phyloP scores from a whole-genome alignment of 106 monocot species.

The Apostasia ramifera region DNA sequence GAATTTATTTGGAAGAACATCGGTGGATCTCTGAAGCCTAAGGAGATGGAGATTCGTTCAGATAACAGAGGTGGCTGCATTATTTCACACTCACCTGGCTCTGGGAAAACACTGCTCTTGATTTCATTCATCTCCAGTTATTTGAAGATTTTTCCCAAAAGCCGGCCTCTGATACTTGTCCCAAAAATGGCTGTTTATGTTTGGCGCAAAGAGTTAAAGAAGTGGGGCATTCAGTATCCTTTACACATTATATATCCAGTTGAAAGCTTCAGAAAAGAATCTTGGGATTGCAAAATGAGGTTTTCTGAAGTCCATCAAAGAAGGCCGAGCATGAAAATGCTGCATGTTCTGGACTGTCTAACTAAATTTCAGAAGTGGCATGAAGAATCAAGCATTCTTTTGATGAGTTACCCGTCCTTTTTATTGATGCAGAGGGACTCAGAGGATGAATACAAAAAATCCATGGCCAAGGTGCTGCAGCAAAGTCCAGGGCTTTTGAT shows the following conservation, averaged over 20 bases:
- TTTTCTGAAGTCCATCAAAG: not conserved
- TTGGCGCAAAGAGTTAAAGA: constrained; percentile 61
- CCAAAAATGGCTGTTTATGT: constrained; percentile 52
- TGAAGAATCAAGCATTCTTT: constrained; percentile 40
- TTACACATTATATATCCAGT: constrained; percentile 32
- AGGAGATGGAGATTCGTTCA: constrained; percentile 21
- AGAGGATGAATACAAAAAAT: constrained; percentile 17
- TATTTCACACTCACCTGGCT: constrained; percentile 68
- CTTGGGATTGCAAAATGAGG: constrained; percentile 5
- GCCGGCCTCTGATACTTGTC: constrained; percentile 55
- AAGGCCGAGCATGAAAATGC: constrained; percentile 27
- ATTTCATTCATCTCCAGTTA: constrained; percentile 60
- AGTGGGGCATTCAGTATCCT: constrained; percentile 54
- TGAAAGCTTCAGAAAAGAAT: constrained; percentile 18
- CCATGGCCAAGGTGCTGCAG: constrained; percentile 33
- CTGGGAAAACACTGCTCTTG: constrained; percentile 62
- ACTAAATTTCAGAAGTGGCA: constrained; percentile 55
- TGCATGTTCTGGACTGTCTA: constrained; percentile 37
- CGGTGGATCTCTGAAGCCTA: constrained; percentile 33
- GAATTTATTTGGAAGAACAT: constrained; percentile 70
- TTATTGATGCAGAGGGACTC: constrained; percentile 23
- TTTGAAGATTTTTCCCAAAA: constrained; percentile 38
- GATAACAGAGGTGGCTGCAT: constrained; percentile 56
- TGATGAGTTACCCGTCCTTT: constrained; percentile 69
- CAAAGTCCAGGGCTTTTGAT: constrained; percentile 55